Percentiles rank a stretch among this genome's conserved stretches.
Conservation (phyloP, 164 flowering plant species). For the Pachysandra terminalis region DNA sequence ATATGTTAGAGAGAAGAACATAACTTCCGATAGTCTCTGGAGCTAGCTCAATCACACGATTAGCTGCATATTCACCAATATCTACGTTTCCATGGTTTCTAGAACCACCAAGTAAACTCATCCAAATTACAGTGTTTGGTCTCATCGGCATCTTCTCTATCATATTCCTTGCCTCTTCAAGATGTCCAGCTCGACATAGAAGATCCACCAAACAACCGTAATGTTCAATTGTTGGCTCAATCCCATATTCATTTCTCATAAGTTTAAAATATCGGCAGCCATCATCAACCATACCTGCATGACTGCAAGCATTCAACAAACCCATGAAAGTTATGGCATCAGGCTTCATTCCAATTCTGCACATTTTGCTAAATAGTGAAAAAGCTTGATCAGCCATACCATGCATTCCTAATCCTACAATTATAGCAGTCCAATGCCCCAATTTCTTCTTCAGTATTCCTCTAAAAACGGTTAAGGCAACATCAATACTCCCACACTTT, state of each 20-base stretch:
- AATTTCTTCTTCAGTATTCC: conserved; percentile 23
- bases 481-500: conserved; percentile 33
- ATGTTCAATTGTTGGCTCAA: conserved; percentile 29
- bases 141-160: conserved; percentile 30
- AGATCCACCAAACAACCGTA: conserved; percentile 38
- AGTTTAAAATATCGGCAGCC: conserved; percentile 22
- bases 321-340: conserved; percentile 29
- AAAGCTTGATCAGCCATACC: conserved; percentile 27
- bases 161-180: conserved; percentile 27
- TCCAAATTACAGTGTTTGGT: conserved; percentile 32
- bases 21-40: conserved; percentile 23
- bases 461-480: conserved; percentile 20
- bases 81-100: conserved; percentile 16
- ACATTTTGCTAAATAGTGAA: conserved; percentile 24
- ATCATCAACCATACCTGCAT: conserved; percentile 34
- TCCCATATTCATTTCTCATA: conserved; percentile 25
- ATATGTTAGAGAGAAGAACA: conserved; percentile 31
- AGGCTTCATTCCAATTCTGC: conserved; percentile 22
- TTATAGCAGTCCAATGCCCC: conserved; percentile 33
- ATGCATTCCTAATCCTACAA: conserved; percentile 30
- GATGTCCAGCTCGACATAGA: conserved; percentile 27
- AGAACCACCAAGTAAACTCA: conserved; percentile 28
- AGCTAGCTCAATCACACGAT: conserved; percentile 22
- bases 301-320: conserved; percentile 36
- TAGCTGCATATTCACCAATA: conserved; percentile 31